Evolutionary conservation across 805 yeast species (phyloP), one percentile per base, ranked within the genome.

Genomic region (Saccharomycopsis sp.): DNA sequence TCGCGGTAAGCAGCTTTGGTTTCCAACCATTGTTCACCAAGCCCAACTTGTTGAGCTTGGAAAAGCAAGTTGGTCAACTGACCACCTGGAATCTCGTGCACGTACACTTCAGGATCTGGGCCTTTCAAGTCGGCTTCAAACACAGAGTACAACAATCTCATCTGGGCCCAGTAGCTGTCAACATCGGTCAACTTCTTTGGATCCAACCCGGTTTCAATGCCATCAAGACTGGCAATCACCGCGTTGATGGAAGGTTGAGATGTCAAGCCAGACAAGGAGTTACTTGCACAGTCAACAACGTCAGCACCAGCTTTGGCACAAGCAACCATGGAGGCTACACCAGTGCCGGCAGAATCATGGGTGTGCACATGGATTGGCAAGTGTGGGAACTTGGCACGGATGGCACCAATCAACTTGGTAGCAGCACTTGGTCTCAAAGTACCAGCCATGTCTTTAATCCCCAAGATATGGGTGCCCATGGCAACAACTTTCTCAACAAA

Each of bases 391-490:
- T 74, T 79, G 47, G 73, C 75, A 66, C 98, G 78, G 53, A 92
- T 76, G 21, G 84, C 67, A 46, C 88, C 76, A 53, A 92, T 74
- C 59, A 92, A 76, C 41, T 79, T 52, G 36, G 71, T 75, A 34
- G 98, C 98, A 48, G 98, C 98, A 46, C 75, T 68, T 48, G 99
- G 98, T 65, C 89, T 88, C 68, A 92, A 63, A 50, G 97, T 89
- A 69, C 99, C 99, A 44, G 99, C 99, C 99, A 92, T 92, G 68
- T 92, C 99, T 67, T 92, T 92, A 60, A 92, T 92, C 67, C 97
- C 98, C 53, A 92, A 71, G 55, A 92, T 73, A 63, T 92, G 98
- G 38, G 97, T 89, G 55, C 99, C 99, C 85, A 88, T 78, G 48
- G 66, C 69, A 45, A 92, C 96, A 56, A 92, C 78, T 56, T 80